Conservation (phyloP, 75 land plant species). For the Ceratopteris richardii region DNA sequence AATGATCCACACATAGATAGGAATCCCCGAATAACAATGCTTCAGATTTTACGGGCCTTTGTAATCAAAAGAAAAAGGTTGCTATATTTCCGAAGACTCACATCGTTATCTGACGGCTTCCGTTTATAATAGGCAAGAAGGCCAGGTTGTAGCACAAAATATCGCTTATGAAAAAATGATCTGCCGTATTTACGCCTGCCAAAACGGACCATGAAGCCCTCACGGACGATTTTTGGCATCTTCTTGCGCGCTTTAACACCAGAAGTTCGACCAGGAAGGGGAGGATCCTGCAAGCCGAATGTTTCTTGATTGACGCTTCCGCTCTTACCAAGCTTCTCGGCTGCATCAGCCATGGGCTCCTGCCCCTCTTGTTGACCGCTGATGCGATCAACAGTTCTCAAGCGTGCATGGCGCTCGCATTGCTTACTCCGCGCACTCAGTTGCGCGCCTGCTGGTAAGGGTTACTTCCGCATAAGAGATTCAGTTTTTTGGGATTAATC, state of each 20-base stretch:
- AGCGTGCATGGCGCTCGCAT: not conserved
- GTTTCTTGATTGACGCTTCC: not conserved
- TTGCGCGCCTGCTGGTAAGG: too few relatives aligned
- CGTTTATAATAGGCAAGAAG: conserved; percentile 75
- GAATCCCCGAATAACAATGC: not conserved
- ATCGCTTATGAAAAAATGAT: conserved; percentile 78
- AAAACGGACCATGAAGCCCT: conserved; percentile 86
- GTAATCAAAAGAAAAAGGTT: not conserved
- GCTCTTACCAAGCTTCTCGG: not conserved
- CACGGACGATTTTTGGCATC: conserved; percentile 58
- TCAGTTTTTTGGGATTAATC: too few relatives aligned
- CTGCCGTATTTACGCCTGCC: conserved; percentile 82
- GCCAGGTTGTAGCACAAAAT: conserved; percentile 67
- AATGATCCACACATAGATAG: not conserved
- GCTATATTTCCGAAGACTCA: conserved; percentile 7
- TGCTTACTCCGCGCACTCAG: too few relatives aligned
- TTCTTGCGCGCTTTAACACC: conserved; percentile 11
- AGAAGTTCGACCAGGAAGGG: not conserved
- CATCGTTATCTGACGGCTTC: conserved; percentile 66
- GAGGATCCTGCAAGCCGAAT: not conserved
- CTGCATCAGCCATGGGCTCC: not conserved
- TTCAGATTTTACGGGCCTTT: not conserved
- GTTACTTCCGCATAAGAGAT: too few relatives aligned
- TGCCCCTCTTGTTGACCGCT: not conserved
- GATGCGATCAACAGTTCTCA: not conserved